Evolutionary conservation across 257 asterid species (phyloP), one percentile per base, ranked within the genome.

Genomic region (Craterostigma plantagineum): DNA sequence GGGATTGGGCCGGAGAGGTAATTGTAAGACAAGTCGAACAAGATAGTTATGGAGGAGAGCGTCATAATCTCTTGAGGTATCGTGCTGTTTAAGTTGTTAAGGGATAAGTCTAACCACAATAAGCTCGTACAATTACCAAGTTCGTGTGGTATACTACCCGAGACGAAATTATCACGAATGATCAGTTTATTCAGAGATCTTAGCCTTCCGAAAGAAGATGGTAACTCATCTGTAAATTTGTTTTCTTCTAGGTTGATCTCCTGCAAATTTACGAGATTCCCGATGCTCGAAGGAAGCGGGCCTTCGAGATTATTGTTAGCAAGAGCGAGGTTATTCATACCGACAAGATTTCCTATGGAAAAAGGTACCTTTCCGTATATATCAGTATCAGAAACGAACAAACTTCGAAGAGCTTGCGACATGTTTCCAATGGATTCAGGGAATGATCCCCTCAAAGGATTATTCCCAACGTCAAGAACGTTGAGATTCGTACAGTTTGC

Each of bases 321-420:
- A 39, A 67, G 38, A 13, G 38, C 34, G 4, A 67, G 34, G 17
- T 7, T n/a, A 43, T 46, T 50, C 0, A 71, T 9, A 7, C 50
- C 51, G 14, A 27, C 30, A n/a, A 71, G 70, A 46, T 64, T 49
- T 14, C 14, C 51, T 15, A 71, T 52, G 38, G 56, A 62, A 1
- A 15, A 34, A 18, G 67, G 76, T 41, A 71, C 48, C 49, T 35
- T 46, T 34, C 80, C 76, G 6, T 57, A 58, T 12, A 71, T 51
- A 30, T 64, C 60, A 57, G 57, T 67, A 23, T 35, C 7, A 6
- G 33, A 41, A 18, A 59, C 7, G 4, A 41, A 45, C 18, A 71
- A 13, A 18, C 39, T 34, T 12, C 11, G 13, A 43, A 71, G 53
- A 0, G 35, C 9, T 9, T 10, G 16, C 1, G 75, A 71, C 11